Evolutionary conservation across 2,329 filamentous ascomycete genomes (phyloP).

Genomic region (Trichophyton mentagrophytes): DNA sequence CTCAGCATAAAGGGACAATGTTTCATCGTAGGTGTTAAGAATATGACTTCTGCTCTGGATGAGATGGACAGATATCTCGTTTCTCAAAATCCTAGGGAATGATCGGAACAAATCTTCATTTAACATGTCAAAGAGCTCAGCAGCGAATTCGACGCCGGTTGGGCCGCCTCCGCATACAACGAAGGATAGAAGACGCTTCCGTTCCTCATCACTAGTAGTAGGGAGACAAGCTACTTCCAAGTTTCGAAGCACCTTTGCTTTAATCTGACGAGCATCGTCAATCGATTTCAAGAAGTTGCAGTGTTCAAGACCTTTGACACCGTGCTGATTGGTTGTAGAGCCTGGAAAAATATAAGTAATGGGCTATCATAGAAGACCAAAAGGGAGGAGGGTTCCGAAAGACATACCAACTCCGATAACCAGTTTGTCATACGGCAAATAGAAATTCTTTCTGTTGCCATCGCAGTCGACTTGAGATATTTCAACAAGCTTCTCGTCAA

Average conservation of each 20-base stretch:
- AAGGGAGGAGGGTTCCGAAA: background rate
- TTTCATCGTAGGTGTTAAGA: constrained; percentile 94
- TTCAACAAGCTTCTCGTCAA: constrained; percentile 82
- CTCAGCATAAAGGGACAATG: constrained; percentile 83
- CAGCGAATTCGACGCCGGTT: constrained; percentile 94
- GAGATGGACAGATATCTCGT: constrained; percentile 93
- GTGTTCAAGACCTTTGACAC: constrained; percentile 85
- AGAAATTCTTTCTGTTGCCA: constrained; percentile 70
- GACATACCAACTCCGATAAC: constrained; percentile 65
- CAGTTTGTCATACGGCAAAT: constrained; percentile 94
- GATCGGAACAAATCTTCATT: constrained; percentile 80
- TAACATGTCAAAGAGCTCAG: constrained; percentile 86
- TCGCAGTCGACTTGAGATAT: constrained; percentile 57
- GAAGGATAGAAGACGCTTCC: constrained; percentile 77
- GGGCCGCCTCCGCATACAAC: constrained; percentile 92
- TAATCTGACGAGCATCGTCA: constrained; percentile 76
- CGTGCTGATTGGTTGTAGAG: constrained; percentile 85
- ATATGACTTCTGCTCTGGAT: constrained; percentile 94
- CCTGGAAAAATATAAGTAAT: constrained; percentile 29
- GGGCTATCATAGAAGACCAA: background rate
- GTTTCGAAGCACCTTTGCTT: constrained; percentile 78
- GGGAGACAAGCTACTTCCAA: constrained; percentile 86
- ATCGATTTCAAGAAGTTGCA: constrained; percentile 95
- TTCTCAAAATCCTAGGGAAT: constrained; percentile 82
- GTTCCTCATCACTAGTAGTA: constrained; percentile 77